A percentile compares a stretch with the other conserved stretches of the same genome.
phyloP scores from a whole-genome alignment of 352 stramenopile species.

The Pythium biforme region DNA sequence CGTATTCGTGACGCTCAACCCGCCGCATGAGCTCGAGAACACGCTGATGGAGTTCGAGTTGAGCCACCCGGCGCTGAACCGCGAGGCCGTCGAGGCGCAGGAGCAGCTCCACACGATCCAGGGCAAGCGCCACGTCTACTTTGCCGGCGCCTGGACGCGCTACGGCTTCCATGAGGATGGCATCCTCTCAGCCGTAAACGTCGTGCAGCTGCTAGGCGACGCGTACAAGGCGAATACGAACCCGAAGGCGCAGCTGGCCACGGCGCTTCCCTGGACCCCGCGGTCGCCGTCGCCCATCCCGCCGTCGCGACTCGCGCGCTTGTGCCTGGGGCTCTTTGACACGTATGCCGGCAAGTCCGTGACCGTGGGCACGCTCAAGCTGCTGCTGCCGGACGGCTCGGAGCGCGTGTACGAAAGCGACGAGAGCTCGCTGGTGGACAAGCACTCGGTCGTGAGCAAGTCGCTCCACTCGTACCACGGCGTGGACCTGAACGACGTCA shows the following conservation, averaged over 20 bases:
- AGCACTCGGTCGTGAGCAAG: conserved; percentile 24
- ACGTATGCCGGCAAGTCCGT: conserved; percentile 24
- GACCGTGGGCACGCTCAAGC: conserved; percentile 13
- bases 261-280: conserved; percentile 19
- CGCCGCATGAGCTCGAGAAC: conserved; percentile 47
- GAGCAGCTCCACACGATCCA: conserved; percentile 50
- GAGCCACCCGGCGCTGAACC: conserved; percentile 82
- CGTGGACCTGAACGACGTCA: conserved; percentile 24
- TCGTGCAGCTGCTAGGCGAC: conserved; percentile 16
- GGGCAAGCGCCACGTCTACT: conserved; percentile 81
- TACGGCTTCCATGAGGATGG: conserved; percentile 93
- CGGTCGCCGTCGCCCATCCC: conserved; percentile 23
- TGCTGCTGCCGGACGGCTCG: conserved; percentile 26
- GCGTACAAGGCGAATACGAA: conserved; percentile 15
- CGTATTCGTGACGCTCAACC: conserved; percentile 90
- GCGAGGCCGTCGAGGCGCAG: conserved; percentile 49
- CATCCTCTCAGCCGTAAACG: conserved; percentile 29
- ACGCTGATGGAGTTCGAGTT: conserved; percentile 48
- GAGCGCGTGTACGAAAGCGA: conserved; percentile 17
- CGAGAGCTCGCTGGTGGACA: conserved; percentile 1
- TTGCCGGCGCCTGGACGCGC: conserved; percentile 83
- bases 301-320: conserved; percentile 15
- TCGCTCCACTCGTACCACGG: conserved; percentile 27
- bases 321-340: conserved; percentile 22
- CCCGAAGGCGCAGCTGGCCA: neutral